Conservation (phyloP, 768 basidiomycete genomes). For the Pisolithus sp. region DNA sequence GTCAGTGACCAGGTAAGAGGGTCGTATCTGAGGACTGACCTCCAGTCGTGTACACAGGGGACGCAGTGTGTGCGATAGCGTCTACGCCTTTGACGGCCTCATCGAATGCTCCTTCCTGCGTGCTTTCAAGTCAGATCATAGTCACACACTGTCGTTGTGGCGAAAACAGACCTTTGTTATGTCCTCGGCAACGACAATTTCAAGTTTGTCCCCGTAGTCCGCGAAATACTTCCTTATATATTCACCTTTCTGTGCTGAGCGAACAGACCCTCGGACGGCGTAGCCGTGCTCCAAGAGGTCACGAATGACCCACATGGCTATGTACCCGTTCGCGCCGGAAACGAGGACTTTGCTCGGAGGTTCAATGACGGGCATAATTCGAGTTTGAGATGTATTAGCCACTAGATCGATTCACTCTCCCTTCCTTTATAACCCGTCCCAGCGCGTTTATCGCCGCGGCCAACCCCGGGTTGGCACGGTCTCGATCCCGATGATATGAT, state of each 20-base stretch:
- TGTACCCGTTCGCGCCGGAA: conserved; percentile 24
- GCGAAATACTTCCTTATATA: conserved; percentile 46
- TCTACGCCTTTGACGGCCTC: conserved; percentile 72
- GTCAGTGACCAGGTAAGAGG: not conserved
- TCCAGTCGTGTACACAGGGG: conserved; percentile 49
- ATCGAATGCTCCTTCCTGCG: too few relatives aligned
- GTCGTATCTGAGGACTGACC: conserved; percentile 11
- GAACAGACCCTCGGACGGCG: conserved; percentile 58
- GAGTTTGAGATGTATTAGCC: not conserved
- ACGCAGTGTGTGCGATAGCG: conserved; percentile 61
- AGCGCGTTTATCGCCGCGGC: too few relatives aligned
- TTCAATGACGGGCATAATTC: conserved; percentile 19
- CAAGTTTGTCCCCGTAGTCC: conserved; percentile 38
- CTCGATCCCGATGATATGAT: too few relatives aligned
- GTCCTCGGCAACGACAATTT: too few relatives aligned
- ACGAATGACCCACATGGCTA: conserved; percentile 44
- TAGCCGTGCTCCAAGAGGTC: conserved; percentile 57
- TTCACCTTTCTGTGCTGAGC: conserved; percentile 53
- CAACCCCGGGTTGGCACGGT: too few relatives aligned
- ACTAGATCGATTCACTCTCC: too few relatives aligned
- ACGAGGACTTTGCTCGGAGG: conserved; percentile 24
- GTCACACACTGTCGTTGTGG: too few relatives aligned
- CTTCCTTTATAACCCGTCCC: too few relatives aligned
- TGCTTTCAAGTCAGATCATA: too few relatives aligned
- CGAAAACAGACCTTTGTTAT: too few relatives aligned